Evolutionary conservation across 1,284 basidiomycete species (phyloP), one percentile per base, ranked within the genome.

Genomic region (Inonotus hispidus): DNA sequence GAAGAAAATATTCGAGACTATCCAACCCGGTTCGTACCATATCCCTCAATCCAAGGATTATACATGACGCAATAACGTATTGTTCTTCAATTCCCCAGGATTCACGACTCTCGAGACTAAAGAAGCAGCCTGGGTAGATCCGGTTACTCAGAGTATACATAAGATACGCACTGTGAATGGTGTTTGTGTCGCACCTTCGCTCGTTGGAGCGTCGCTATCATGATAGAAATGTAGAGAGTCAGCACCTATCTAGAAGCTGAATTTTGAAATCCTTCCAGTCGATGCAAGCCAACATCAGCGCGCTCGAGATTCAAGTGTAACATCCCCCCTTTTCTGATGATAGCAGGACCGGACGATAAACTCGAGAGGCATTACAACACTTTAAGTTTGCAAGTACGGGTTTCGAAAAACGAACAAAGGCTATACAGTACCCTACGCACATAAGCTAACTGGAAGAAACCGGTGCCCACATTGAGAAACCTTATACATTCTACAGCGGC

Each of bases 1-100:
- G 78, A 97, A 96, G 79, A 98, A 98, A 78, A 90, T 97, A 35
- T 98, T 96, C 68, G 95, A 98, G 77, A 89, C 92, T 0, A 84
- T 98, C 56, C 95, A 96, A 71, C 93, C 93, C 64, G 85, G 89
- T 87, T 64, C 29, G 74, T 68, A 21, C 25, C 3, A 2, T 14
- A 19, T 3, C 6, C n/a, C n/a, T 16, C 7, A 10, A 14, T 43
- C 16, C n/a, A 1, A 14, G 16, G 11, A 8, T 43, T n/a, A 49
- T 41, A 54, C 56, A 38, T 16, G 25, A 32, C 14, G n/a, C 21
- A 10, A 39, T 55, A 23, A 67, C 43, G 7, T 43, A n/a, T 14
- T 10, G 19, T 13, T 57, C 53, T 16, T 49, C 59, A n/a, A 2
- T 60, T 49, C 45, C 19, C 23, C n/a, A 84, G 92, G 89, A 19